These are phyloP conservation scores for Cymbopogon flexuosus DNA, from an alignment of 202 grass and related monocot genomes.

Conservation along the genomic window DNA sequence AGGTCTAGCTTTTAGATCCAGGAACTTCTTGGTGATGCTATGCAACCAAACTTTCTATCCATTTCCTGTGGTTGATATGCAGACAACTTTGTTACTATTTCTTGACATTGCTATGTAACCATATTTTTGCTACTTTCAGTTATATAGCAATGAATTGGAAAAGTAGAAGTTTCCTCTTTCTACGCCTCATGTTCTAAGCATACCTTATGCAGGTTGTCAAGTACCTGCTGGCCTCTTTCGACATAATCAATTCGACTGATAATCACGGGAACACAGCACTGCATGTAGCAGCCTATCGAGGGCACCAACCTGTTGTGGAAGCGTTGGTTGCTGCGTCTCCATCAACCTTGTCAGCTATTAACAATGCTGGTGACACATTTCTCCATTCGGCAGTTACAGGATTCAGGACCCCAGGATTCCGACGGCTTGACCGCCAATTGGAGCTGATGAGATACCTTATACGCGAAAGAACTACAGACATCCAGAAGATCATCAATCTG, in stretches of 20 bases:
- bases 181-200: conserved; percentile 3
- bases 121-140: conserved; percentile 18
- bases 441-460: conserved; percentile 69
- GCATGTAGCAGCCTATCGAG: conserved; percentile 82
- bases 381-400: conserved; percentile 80
- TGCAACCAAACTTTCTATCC: conserved; percentile 1
- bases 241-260: conserved; percentile 62
- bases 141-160: background rate
- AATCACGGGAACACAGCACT: conserved; percentile 83
- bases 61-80: background rate
- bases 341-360: conserved; percentile 42
- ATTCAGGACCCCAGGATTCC: conserved; percentile 78
- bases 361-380: conserved; percentile 72
- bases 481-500: conserved; percentile 62
- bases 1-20: background rate
- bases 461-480: conserved; percentile 34
- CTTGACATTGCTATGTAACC: conserved; percentile 7
- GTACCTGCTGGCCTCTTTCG: conserved; percentile 56
- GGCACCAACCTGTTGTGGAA: conserved; percentile 61
- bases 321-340: conserved; percentile 53
- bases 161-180: background rate
- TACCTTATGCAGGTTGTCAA: conserved; percentile 64
- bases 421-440: conserved; percentile 73
- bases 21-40: conserved; percentile 7
- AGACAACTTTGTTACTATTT: background rate